Evolutionary conservation across 1,139 yeast genomes (phyloP), one percentile per base, ranked within the genome.

Genomic region (Geotrichum reessii): DNA sequence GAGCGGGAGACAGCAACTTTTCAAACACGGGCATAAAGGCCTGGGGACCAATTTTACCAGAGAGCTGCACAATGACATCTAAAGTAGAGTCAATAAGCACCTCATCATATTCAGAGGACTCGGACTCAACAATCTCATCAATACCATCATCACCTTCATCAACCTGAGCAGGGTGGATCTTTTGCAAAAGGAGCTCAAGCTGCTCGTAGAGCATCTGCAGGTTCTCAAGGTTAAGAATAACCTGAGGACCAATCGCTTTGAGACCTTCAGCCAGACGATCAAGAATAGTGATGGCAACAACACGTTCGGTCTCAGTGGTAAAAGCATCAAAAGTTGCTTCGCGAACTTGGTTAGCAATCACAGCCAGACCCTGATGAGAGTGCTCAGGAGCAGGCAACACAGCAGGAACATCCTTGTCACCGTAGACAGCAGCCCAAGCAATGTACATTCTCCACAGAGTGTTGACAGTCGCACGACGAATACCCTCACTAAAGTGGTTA

Each of bases 31-130:
- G 84, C 65, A 76, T 77, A 72, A 93, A 93, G 67, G 86, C 91
- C 67, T 86, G 91, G 56, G 82, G 81, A 61, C 87, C 93, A 67
- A 92, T 79, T 17, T 89, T 86, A 64, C 79, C 75, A 14, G 97
- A 82, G 66, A 93, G 79, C 67, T 85, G 81, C 61, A 89, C 87
- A 67, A 92, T 78, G 33, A 90, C 93, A 73, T 93, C 98, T 67
- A 89, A 78, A 47, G 96, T 88, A 63, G 90, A 81, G 70, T 92
- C 98, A 67, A 85, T 85, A 63, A 92, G 80, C 66, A 91, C 80
- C 47, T 91, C 90, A 65, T 92, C 98, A 63, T 90, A 81, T 76
- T 93, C 99, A 47, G 96, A 85, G 50, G 91, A 80, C 59, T 79
- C 84, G 62, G 42, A 14, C 59, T 79, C 83, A 62, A 79, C 83